phyloP scores from a whole-genome alignment of 2,329 filamentous ascomycete species.

The Nothophoma quercina region DNA sequence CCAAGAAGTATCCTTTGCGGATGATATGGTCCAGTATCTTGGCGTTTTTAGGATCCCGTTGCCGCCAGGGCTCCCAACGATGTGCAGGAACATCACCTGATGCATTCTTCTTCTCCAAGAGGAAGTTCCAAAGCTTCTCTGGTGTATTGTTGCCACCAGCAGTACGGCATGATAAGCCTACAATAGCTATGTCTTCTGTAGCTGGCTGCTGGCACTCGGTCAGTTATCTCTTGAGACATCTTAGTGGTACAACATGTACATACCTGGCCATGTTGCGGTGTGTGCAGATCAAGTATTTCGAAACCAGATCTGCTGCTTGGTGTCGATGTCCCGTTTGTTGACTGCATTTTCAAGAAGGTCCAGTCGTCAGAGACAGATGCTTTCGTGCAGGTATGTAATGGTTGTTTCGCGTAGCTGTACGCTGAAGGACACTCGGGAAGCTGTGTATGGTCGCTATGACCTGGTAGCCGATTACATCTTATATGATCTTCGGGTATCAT shows the following conservation, averaged over 20 bases:
- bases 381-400: background rate
- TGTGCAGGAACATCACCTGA: conserved; percentile 39
- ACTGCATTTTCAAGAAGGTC: conserved; percentile 3
- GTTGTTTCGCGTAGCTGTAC: background rate
- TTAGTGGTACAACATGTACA: background rate
- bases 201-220: background rate
- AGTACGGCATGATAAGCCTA: conserved; percentile 45
- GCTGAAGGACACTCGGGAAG: background rate
- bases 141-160: conserved; percentile 41
- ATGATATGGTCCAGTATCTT: conserved; percentile 36
- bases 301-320: conserved; percentile 10
- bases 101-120: conserved; percentile 39
- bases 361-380: background rate
- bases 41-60: conserved; percentile 35
- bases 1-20: conserved; percentile 43
- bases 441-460: background rate
- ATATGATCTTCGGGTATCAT: conserved; percentile 9
- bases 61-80: conserved; percentile 44
- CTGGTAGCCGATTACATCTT: background rate
- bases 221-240: too few species aligned
- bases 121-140: conserved; percentile 45
- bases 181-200: conserved; percentile 39
- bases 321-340: conserved; percentile 2
- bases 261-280: background rate
- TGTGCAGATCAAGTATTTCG: background rate